Conservation (phyloP, 202 grass and related monocot species). For the Cymbopogon flexuosus region DNA sequence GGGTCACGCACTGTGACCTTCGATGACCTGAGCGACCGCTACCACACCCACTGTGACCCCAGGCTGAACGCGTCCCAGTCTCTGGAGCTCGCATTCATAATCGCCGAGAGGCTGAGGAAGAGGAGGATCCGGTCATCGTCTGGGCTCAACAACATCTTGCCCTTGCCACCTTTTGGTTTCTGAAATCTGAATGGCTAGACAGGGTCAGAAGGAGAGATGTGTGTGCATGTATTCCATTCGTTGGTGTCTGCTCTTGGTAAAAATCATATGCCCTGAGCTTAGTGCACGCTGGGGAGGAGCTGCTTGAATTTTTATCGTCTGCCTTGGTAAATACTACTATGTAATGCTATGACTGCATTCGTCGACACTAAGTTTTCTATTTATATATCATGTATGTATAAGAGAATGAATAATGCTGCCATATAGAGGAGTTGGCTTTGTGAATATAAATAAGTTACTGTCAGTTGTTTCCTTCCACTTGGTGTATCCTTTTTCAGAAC, state of each 20-base stretch:
- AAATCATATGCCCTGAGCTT: slow-evolving; percentile 35
- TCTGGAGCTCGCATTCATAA: slow-evolving; percentile 58
- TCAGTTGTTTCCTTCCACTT: not conserved
- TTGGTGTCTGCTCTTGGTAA: slow-evolving; percentile 37
- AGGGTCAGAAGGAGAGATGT: not conserved
- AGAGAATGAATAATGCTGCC: slow-evolving; percentile 38
- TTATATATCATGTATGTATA: not conserved
- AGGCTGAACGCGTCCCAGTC: slow-evolving; percentile 61
- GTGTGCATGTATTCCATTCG: slow-evolving; percentile 36
- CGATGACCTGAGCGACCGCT: slow-evolving; percentile 53
- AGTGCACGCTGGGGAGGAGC: not conserved
- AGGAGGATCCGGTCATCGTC: slow-evolving; percentile 48
- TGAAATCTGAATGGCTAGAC: slow-evolving; percentile 23
- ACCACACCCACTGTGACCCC: slow-evolving; percentile 72
- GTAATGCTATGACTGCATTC: slow-evolving; percentile 1
- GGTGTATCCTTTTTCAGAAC: not conserved
- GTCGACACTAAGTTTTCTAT: slow-evolving; percentile 11
- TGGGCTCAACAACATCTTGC: slow-evolving; percentile 34
- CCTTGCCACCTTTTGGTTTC: slow-evolving; percentile 46
- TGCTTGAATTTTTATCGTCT: not conserved
- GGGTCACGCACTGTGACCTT: slow-evolving; percentile 63
- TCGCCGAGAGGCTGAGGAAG: slow-evolving; percentile 55
- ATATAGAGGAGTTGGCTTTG: slow-evolving; percentile 7
- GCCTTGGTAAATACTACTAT: slow-evolving; percentile 9
- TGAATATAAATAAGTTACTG: not conserved